Conservation (phyloP, 805 yeast genomes). For the Lipomyces starkeyi region DNA sequence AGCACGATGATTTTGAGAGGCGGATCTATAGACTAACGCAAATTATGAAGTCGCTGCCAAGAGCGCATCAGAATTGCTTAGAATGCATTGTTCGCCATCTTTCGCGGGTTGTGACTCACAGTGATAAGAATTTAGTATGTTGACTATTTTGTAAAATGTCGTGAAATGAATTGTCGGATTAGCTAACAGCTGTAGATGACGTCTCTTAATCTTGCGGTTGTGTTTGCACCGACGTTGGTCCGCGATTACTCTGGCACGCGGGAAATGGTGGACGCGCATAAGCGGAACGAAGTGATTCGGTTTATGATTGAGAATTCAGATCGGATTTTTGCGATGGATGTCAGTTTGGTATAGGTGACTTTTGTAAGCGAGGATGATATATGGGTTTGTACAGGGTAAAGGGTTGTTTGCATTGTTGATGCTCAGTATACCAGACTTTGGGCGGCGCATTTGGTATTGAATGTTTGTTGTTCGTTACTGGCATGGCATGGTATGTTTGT, state of each 20-base stretch:
- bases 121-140: conserved; percentile 58
- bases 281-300: conserved; percentile 78
- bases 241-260: conserved; percentile 78
- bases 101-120: conserved; percentile 58
- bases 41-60: conserved; percentile 62
- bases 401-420: background rate
- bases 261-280: conserved; percentile 84
- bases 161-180: background rate
- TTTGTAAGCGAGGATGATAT: background rate
- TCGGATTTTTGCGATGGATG: conserved; percentile 26
- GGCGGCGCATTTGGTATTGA: conserved; percentile 1
- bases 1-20: conserved; percentile 35
- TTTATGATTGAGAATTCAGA: conserved; percentile 54
- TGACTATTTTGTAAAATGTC: background rate
- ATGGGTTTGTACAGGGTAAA: background rate
- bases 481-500: background rate
- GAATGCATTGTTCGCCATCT: conserved; percentile 68
- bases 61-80: conserved; percentile 67
- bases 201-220: conserved; percentile 80
- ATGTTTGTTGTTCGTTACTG: background rate
- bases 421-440: background rate
- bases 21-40: conserved; percentile 40
- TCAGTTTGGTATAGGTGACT: conserved; percentile 14
- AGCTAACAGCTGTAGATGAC: conserved; percentile 61
- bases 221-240: conserved; percentile 91